Evolutionary conservation across 768 basidiomycete species (phyloP).

Genomic region (Suillus spraguei): DNA sequence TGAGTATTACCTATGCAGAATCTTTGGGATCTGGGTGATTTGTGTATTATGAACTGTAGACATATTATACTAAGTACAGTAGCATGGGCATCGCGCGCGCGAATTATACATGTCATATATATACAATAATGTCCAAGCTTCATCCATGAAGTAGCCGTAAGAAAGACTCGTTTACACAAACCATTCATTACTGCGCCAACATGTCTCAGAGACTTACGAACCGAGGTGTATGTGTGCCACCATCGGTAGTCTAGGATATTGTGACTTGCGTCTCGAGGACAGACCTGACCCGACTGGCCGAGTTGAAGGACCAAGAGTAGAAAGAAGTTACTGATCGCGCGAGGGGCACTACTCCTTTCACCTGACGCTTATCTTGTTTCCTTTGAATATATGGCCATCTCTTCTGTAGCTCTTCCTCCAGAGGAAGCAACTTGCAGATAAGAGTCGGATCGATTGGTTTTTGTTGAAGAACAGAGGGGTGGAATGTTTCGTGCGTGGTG

Average conservation of each 20-base stretch:
- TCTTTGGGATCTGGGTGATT: too few relatives aligned
- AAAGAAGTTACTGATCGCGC: conserved; percentile 8
- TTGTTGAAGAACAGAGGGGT: conserved; percentile 56
- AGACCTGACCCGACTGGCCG: conserved; percentile 23
- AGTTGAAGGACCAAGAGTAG: conserved; percentile 18
- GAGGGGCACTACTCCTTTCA: conserved; percentile 12
- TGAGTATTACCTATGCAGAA: too few relatives aligned
- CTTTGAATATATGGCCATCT: conserved; percentile 47
- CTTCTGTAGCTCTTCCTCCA: conserved; percentile 54
- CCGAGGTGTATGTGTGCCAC: conserved; percentile 23
- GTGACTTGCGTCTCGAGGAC: conserved; percentile 21
- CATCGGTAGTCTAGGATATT: conserved; percentile 13
- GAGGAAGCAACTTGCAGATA: conserved; percentile 43
- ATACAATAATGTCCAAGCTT: not conserved
- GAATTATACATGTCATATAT: not conserved
- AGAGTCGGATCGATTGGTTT: conserved; percentile 44
- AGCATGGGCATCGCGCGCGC: too few relatives aligned
- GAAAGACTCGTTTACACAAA: not conserved
- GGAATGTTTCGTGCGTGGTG: conserved; percentile 60
- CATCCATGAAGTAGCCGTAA: not conserved
- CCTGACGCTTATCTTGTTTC: conserved; percentile 17
- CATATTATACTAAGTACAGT: too few relatives aligned
- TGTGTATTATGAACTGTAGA: too few relatives aligned
- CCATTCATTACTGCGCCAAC: conserved; percentile 24
- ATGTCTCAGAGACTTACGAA: conserved; percentile 24